Base-by-base conservation (phyloP, 805 yeast genomes). In the Yarrowia porcina region DNA sequence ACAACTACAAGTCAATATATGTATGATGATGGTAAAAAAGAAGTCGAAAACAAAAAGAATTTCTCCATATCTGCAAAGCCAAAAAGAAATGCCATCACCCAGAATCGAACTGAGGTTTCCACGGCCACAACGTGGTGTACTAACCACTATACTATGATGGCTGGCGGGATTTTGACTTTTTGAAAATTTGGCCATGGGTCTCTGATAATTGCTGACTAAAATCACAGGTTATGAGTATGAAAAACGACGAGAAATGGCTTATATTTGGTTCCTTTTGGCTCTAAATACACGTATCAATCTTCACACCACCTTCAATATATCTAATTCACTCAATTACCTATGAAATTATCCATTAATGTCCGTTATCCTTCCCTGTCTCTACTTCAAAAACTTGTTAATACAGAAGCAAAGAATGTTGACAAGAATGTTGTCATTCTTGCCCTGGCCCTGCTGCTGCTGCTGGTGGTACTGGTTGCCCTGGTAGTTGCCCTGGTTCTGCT, bases 61-160 rank as follows among this genome's bases (percentile, higher is more conserved):
- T n/a, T n/a, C n/a, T 17, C 8, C 39, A 17, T 17, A 20, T n/a
- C 8, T 10, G 21, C 17, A 4, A 17, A 36, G 9, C n/a, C 33
- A 44, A 17, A 8, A 28, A 20, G n/a, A 17, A 35, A 7, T 35
- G 39, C 39, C 76, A 75, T 70, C 72, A 71, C 76, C 76, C 67
- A 70, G 77, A 74, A 74, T 74, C 76, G 77, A 74, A 74, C 76
- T 71, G 69, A 75, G 76, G 76, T 74, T 72, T 73, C 73, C 67
- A 72, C 76, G 72, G 76, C 76, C 76, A 72, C 76, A 74, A 74
- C 71, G 76, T 69, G 67, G 73, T 74, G 76, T 74, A 73, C 76
- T 74, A 71, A 73, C 76, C 76, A 73, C 76, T 74, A 74, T 74
- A 73, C 76, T 72, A 73, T 71, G 71, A 74, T 73, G 76, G 76